phyloP scores from a whole-genome alignment of 352 stramenopile genomes.

The Halophytophthora polymorphica region DNA sequence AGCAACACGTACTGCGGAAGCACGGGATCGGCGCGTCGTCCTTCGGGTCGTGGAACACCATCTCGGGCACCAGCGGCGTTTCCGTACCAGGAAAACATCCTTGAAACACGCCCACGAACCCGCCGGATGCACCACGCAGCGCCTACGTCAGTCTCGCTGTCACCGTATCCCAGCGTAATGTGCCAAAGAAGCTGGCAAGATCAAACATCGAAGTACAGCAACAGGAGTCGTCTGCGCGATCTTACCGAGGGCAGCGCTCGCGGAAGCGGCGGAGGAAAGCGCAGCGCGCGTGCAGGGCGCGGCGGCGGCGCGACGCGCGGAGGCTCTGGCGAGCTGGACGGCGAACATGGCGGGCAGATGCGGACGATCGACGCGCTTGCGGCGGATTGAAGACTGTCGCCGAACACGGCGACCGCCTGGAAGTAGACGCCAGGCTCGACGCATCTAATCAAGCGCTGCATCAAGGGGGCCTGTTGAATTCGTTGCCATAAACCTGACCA shows the following conservation, averaged over 20 bases:
- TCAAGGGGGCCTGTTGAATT: conserved; percentile 11
- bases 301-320: conserved; percentile 1
- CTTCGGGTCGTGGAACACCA: conserved; percentile 88
- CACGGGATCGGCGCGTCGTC: conserved; percentile 83
- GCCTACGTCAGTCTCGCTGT: background rate
- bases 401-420: background rate
- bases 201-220: background rate
- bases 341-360: conserved; percentile 17
- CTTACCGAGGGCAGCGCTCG: conserved; percentile 3
- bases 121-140: background rate
- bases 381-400: conserved; percentile 8
- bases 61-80: conserved; percentile 86
- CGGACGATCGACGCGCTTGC: background rate
- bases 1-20: conserved; percentile 84
- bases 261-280: conserved; percentile 8
- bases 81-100: conserved; percentile 74
- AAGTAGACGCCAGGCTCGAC: too few species aligned
- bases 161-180: background rate
- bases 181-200: background rate
- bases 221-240: background rate
- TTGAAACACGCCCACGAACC: conserved; percentile 3
- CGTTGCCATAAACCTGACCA: too few species aligned
- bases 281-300: conserved; percentile 1
- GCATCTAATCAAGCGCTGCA: conserved; percentile 35
- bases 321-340: conserved; percentile 3